These are phyloP conservation scores for Laetiporus sulphureus DNA, from an alignment of 1,284 basidiomycete species.

Conservation along the genomic window DNA sequence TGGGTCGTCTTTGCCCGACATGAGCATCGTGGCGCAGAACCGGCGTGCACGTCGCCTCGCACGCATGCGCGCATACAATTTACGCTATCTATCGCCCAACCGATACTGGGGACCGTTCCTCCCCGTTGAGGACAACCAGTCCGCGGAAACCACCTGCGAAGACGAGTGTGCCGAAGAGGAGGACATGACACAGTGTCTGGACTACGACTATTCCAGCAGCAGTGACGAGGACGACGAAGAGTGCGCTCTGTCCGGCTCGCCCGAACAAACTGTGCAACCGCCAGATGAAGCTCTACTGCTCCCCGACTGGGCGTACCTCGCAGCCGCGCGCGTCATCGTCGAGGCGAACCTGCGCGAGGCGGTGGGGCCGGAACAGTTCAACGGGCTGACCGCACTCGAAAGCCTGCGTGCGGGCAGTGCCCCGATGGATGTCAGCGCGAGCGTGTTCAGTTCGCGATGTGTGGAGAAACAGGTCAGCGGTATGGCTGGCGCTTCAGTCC, in stretches of 20 bases:
- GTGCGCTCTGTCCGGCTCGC: no score
- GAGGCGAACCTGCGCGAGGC: conserved; percentile 12
- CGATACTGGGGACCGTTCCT: conserved; percentile 42
- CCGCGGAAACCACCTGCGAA: no score
- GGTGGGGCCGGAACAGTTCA: no score
- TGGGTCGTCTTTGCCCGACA: conserved; percentile 5
- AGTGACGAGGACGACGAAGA: conserved; percentile 3
- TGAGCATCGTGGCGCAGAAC: conserved; percentile 13
- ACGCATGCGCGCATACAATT: conserved; percentile 37
- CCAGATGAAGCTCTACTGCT: conserved; percentile 14
- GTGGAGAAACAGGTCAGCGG: conserved; percentile 2
- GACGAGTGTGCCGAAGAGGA: no score
- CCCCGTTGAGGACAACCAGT: conserved; percentile 15
- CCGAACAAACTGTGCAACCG: no score
- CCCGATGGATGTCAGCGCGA: not conserved
- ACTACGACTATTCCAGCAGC: not conserved
- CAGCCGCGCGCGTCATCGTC: conserved; percentile 21
- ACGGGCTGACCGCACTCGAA: no score
- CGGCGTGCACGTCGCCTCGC: conserved; percentile 34
- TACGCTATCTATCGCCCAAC: conserved; percentile 35
- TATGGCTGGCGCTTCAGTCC: not conserved
- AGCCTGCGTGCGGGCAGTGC: conserved; percentile 7
- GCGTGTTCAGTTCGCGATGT: not conserved
- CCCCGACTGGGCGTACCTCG: conserved; percentile 24
- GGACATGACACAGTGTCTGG: conserved; percentile 1